A percentile compares a stretch with the other conserved stretches of the same genome.
phyloP scores from a whole-genome alignment of 176 grass and related monocot species.

The Olyra latifolia region DNA sequence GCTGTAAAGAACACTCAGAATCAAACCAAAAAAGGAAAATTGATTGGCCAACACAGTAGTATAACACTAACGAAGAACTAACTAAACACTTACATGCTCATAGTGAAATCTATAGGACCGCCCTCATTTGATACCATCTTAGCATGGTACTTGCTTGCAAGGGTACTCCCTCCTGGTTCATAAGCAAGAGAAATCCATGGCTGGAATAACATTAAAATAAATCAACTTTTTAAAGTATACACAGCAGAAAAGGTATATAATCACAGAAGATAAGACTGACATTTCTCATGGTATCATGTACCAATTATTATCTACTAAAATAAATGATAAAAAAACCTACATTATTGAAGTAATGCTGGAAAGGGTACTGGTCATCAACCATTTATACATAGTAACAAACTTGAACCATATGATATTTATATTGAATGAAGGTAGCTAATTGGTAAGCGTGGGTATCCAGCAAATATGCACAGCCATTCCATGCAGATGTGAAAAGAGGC shows the following conservation, averaged over 20 bases:
- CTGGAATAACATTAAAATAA: constrained; percentile 31
- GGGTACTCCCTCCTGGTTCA: constrained; percentile 39
- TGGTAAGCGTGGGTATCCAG: neutral
- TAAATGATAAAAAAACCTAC: neutral
- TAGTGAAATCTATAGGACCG: constrained; percentile 65
- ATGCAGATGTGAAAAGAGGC: neutral
- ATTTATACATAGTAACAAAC: neutral
- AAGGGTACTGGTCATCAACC: neutral
- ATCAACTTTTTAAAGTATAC: constrained; percentile 14
- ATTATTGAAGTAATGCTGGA: neutral
- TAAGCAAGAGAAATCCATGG: constrained; percentile 70
- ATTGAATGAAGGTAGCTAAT: neutral
- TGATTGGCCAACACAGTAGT: neutral
- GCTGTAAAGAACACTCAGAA: too few relatives aligned
- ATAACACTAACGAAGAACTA: neutral
- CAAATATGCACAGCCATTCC: neutral
- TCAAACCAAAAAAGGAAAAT: neutral
- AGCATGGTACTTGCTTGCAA: constrained; percentile 53
- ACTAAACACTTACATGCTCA: constrained; percentile 49
- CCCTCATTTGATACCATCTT: constrained; percentile 58
- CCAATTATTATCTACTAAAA: neutral
- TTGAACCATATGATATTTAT: neutral
- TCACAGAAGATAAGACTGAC: neutral
- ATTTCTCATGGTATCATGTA: neutral
- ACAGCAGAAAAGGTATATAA: neutral